These are phyloP conservation scores for Knufia petricola DNA, from an alignment of 2,329 filamentous ascomycete genomes.

Conservation along the genomic window DNA sequence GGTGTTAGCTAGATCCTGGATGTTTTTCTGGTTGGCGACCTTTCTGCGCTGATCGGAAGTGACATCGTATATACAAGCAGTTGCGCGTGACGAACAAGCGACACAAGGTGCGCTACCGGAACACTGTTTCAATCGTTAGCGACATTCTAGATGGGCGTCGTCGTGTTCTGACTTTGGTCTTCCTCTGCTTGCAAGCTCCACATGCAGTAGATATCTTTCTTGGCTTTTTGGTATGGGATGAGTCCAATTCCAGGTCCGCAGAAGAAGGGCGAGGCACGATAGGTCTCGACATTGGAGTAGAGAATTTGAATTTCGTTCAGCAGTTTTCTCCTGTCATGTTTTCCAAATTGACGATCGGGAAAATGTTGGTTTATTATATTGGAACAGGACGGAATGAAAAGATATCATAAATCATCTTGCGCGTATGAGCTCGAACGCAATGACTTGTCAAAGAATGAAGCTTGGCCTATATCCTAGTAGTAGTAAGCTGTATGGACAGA, in stretches of 20 bases:
- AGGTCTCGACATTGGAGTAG: constrained; percentile 20
- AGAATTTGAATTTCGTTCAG: too few species aligned
- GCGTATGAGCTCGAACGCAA: too few species aligned
- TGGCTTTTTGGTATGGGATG: constrained; percentile 11
- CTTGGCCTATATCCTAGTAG: too few species aligned
- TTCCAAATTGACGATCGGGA: too few species aligned
- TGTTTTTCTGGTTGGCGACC: constrained; percentile 20
- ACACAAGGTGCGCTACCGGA: constrained; percentile 20
- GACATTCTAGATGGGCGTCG: not conserved
- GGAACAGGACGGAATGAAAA: too few species aligned
- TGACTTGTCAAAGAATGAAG: too few species aligned
- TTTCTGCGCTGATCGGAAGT: constrained; percentile 22
- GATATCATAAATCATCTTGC: too few species aligned
- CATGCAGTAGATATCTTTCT: constrained; percentile 24
- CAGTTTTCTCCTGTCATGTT: too few species aligned
- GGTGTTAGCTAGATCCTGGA: constrained; percentile 19
- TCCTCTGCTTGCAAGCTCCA: constrained; percentile 22
- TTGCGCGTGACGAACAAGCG: constrained; percentile 18
- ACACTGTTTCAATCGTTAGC: constrained; percentile 12
- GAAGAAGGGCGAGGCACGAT: constrained; percentile 16
- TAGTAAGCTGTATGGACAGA: too few species aligned
- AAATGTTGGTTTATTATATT: too few species aligned
- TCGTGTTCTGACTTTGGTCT: constrained; percentile 17
- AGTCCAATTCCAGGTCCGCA: not conserved
- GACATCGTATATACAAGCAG: constrained; percentile 20